phyloP scores from a whole-genome alignment of 2,329 filamentous ascomycete genomes.

The Cladosporium sp. region DNA sequence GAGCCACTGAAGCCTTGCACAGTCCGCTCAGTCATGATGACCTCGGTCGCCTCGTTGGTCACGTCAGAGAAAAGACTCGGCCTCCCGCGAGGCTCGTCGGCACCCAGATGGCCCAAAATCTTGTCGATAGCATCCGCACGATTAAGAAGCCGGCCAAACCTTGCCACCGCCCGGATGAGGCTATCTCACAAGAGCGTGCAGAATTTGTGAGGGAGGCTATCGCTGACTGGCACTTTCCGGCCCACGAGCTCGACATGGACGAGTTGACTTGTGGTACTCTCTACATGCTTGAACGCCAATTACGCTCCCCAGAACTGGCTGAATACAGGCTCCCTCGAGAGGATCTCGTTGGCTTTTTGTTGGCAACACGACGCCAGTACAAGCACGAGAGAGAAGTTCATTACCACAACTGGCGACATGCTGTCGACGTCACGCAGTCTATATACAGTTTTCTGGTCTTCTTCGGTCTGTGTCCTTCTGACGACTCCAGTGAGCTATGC shows the following conservation, averaged over 20 bases:
- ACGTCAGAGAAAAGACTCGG: constrained; percentile 32
- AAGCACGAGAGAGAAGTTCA: constrained; percentile 58
- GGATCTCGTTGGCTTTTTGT: constrained; percentile 78
- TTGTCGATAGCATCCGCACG: constrained; percentile 32
- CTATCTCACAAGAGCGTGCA: constrained; percentile 62
- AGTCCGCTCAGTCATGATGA: constrained; percentile 71
- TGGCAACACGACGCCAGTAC: constrained; percentile 90
- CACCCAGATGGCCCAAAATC: constrained; percentile 33
- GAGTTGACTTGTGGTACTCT: constrained; percentile 84
- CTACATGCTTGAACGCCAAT: constrained; percentile 85
- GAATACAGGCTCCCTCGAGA: constrained; percentile 48
- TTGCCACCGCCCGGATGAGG: constrained; percentile 56
- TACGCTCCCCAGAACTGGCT: constrained; percentile 77
- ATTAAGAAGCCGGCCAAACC: constrained; percentile 25
- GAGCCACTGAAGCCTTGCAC: constrained; percentile 81
- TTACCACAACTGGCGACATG: constrained; percentile 98
- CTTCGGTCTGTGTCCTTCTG: constrained; percentile 56
- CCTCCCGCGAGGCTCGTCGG: constrained; percentile 31
- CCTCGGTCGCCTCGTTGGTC: constrained; percentile 33
- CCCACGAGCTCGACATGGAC: constrained; percentile 85
- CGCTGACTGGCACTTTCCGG: constrained; percentile 82
- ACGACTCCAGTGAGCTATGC: constrained; percentile 55
- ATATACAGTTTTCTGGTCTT: constrained; percentile 88
- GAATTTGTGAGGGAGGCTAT: constrained; percentile 65
- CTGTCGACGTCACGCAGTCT: constrained; percentile 92